Conservation (phyloP, 441 rosid genomes). For the Biscutella laevigata region DNA sequence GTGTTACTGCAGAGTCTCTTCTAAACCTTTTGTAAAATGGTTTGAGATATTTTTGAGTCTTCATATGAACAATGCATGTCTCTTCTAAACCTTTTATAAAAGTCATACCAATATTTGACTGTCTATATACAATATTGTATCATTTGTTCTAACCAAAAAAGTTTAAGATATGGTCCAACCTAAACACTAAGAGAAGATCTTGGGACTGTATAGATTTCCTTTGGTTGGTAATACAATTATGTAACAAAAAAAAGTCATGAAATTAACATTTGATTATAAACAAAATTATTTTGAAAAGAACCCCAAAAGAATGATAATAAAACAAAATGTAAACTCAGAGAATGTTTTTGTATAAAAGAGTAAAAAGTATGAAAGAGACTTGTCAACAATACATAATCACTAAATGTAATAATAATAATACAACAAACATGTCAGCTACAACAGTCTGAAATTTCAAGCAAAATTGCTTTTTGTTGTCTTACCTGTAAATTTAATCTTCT, state of each 20-base stretch:
- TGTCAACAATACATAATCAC: conserved; percentile 19
- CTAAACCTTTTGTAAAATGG: not conserved
- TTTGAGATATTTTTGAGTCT: not conserved
- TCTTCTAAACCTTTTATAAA: not conserved
- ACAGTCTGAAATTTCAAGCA: conserved; percentile 30
- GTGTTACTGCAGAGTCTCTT: too few species aligned
- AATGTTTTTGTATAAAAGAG: conserved; percentile 23
- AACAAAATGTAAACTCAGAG: conserved; percentile 20
- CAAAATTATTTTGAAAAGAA: not conserved
- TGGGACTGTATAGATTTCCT: conserved; percentile 7
- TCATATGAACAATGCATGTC: not conserved
- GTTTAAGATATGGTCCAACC: conserved; percentile 22
- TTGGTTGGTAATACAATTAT: conserved; percentile 11
- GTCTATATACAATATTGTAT: not conserved
- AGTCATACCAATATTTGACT: not conserved
- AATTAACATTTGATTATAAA: conserved; percentile 11
- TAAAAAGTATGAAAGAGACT: conserved; percentile 27
- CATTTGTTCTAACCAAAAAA: conserved; percentile 12
- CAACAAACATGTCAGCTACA: conserved; percentile 30
- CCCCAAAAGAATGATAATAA: conserved; percentile 1
- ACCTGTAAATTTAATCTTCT: conserved; percentile 18
- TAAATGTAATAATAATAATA: conserved; percentile 23
- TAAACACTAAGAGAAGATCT: conserved; percentile 13
- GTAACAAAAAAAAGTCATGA: conserved; percentile 21
- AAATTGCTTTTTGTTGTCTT: conserved; percentile 16